Evolutionary conservation across 768 basidiomycete genomes (phyloP), one percentile per base, ranked within the genome.

Genomic region (Pleurotus tuoliensis): DNA sequence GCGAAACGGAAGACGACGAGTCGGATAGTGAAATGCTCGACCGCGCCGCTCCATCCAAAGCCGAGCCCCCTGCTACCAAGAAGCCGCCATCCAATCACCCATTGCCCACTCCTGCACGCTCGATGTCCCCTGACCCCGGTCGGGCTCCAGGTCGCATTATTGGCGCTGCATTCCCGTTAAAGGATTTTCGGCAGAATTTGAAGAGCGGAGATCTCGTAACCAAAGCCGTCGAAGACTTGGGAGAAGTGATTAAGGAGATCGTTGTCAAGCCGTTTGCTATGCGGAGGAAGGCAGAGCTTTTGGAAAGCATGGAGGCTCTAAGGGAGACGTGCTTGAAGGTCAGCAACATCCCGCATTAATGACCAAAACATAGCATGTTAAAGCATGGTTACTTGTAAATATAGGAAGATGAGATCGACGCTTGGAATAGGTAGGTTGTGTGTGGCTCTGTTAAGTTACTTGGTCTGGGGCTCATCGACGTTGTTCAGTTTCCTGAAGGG

Each of bases 161-260:
- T 39, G 89, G 91, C 7, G 81, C 76, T 39, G 83, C 86, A 0
- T 76, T 77, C 61, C 94, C 94, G 1, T 73, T 95, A 51, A 73
- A 75, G 46, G 94, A 96, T 69, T 97, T 95, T 73, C 73, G 75
- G 58, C 74, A 78, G 62, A 89, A 91, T 65, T 71, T 90, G 34
- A 78, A 75, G 24, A 79, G 79, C 53, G 92, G 91, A 0, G 92
- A 93, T 67, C 73, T 93, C 16, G 90, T 94, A 39, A 83, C 80
- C 12, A 93, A 95, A 70, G 92, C 92, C 0, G 88, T 93, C 6
- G 85, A 88, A 62, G 94, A 94, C 68, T 69, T 95, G 47, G 83
- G 78, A 11, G 76, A 68, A 13, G 86, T 94, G 8, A 81, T 94
- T 45, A 74, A 76, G 57, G 88, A 92, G 66, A 80, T 93, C 43